These are phyloP conservation scores for Rubus parviflorus DNA, from an alignment of 306 rosid genomes.

Conservation along the genomic window DNA sequence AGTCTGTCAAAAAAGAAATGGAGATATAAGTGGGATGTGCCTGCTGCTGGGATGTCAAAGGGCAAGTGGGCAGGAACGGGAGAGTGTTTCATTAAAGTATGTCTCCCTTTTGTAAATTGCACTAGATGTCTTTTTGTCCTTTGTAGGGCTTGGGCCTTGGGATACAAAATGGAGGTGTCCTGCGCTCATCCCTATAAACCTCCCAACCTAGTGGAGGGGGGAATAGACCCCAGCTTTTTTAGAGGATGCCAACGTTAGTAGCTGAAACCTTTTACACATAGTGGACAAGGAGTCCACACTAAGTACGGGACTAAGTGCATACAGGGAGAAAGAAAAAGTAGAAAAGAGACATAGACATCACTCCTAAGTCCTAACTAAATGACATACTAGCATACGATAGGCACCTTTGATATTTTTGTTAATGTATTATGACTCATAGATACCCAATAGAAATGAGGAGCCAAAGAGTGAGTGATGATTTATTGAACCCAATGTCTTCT, in stretches of 20 bases:
- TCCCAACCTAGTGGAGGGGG: neutral
- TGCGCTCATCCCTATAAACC: neutral
- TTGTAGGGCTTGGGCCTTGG: neutral
- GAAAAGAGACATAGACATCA: neutral
- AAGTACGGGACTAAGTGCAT: too few species aligned
- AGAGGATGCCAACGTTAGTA: neutral
- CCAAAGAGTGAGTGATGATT: too few species aligned
- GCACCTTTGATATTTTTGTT: neutral
- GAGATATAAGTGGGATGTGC: slow-evolving; percentile 71
- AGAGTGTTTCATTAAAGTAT: slow-evolving; percentile 69
- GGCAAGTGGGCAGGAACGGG: slow-evolving; percentile 89
- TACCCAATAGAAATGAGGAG: neutral
- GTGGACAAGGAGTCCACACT: neutral
- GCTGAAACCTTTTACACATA: neutral
- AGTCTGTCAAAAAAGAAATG: slow-evolving; percentile 40
- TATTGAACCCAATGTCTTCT: neutral
- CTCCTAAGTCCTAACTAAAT: neutral
- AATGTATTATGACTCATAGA: neutral
- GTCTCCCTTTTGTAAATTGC: slow-evolving; percentile 8
- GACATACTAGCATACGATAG: neutral
- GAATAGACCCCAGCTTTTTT: neutral
- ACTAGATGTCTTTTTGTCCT: neutral
- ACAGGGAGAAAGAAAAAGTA: neutral
- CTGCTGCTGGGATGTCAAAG: slow-evolving; percentile 69
- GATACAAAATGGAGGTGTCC: neutral